Evolutionary conservation across 1,284 basidiomycete species (phyloP).

Genomic region (Pholiota adiposa): DNA sequence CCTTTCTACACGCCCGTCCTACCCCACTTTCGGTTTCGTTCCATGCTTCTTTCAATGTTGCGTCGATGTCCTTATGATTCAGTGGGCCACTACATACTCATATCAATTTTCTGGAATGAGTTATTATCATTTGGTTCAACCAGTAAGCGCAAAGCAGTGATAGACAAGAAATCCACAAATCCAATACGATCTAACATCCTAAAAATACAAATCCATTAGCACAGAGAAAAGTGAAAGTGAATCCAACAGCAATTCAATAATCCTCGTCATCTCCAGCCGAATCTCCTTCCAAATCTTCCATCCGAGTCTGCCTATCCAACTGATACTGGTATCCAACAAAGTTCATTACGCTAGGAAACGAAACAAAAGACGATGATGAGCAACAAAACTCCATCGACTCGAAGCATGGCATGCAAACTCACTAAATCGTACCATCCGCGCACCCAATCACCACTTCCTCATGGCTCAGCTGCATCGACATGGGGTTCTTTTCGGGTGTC

Average conservation of each 20-base stretch:
- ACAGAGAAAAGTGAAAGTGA: not conserved
- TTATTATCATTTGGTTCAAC: too few species aligned
- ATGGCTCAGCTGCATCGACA: constrained; percentile 86
- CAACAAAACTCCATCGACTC: constrained; percentile 7
- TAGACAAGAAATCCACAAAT: too few species aligned
- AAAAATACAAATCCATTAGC: not conserved
- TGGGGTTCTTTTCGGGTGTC: constrained; percentile 84
- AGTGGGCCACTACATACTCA: too few species aligned
- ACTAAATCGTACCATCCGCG: constrained; percentile 90
- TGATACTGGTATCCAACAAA: constrained; percentile 72
- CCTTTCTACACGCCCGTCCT: too few species aligned
- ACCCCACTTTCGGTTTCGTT: too few species aligned
- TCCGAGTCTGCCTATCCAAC: constrained; percentile 16
- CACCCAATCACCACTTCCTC: constrained; percentile 87
- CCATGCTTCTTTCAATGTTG: too few species aligned
- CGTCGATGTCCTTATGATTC: too few species aligned
- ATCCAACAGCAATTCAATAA: not conserved
- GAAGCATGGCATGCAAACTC: constrained; percentile 39
- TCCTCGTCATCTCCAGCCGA: constrained; percentile 2
- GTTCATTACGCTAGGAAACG: constrained; percentile 63
- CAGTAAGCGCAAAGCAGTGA: too few species aligned
- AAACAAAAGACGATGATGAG: not conserved
- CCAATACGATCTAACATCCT: not conserved
- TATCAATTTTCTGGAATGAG: too few species aligned
- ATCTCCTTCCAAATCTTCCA: constrained; percentile 13